Conservation (phyloP, 208 protist species). For the Willaertia magna region DNA sequence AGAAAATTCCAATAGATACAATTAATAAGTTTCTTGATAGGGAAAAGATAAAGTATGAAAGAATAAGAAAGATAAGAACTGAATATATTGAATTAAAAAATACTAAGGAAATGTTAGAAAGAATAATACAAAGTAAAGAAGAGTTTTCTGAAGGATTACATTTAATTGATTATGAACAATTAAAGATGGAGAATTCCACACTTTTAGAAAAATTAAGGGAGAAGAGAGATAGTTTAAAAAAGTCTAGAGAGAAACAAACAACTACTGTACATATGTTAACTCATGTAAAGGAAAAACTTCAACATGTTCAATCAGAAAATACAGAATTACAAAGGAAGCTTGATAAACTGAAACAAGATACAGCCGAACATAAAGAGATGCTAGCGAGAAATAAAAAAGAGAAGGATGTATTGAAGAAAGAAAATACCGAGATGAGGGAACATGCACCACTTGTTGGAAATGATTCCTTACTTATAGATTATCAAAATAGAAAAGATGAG, state of each 20-base stretch:
- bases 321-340: slow-evolving; percentile 61
- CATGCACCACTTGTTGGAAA: slow-evolving; percentile 76
- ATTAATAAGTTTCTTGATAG: slow-evolving; percentile 53
- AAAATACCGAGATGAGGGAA: slow-evolving; percentile 72
- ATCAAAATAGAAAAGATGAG: slow-evolving; percentile 65
- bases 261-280: slow-evolving; percentile 91
- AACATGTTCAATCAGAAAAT: slow-evolving; percentile 84
- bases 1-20: slow-evolving; percentile 45
- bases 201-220: slow-evolving; percentile 96
- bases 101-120: slow-evolving; percentile 49
- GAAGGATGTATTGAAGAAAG: slow-evolving; percentile 59
- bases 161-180: slow-evolving; percentile 97
- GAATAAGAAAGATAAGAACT: slow-evolving; percentile 62
- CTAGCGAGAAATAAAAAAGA: slow-evolving; percentile 74
- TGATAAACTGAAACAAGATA: slow-evolving; percentile 62
- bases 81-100: slow-evolving; percentile 74
- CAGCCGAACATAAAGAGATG: slow-evolving; percentile 59
- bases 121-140: slow-evolving; percentile 45
- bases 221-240: slow-evolving; percentile 91
- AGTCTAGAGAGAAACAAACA: slow-evolving; percentile 75
- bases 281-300: slow-evolving; percentile 93
- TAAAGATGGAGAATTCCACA: slow-evolving; percentile 97
- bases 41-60: slow-evolving; percentile 51
- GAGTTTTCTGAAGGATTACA: slow-evolving; percentile 74
- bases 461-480: slow-evolving; percentile 81